phyloP scores from a whole-genome alignment of 2,329 filamentous ascomycete species.

The Neophaeococcomyces aloes region DNA sequence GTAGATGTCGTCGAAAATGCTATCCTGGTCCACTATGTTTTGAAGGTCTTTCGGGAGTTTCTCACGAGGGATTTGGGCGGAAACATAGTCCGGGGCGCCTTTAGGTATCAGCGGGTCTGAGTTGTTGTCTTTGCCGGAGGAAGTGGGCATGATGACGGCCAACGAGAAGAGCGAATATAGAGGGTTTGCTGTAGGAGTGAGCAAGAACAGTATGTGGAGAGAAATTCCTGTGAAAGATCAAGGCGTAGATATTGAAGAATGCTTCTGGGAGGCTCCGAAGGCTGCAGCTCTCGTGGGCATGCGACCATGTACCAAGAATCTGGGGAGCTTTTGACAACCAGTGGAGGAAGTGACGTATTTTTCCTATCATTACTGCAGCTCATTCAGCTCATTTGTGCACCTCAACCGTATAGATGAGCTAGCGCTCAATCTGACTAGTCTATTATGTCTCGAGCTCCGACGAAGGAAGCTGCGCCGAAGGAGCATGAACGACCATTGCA shows the following conservation, averaged over 20 bases:
- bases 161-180: no score
- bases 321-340: no score
- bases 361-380: no score
- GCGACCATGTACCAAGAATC: no score
- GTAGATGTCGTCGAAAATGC: conserved; percentile 65
- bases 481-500: not conserved
- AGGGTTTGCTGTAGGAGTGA: no score
- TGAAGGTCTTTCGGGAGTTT: conserved; percentile 47
- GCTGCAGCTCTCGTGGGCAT: no score
- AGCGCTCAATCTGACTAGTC: not conserved
- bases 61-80: conserved; percentile 37
- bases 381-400: no score
- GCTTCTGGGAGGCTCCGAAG: no score
- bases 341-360: no score
- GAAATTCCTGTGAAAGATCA: no score
- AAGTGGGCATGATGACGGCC: conserved; percentile 1
- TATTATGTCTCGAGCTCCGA: not conserved
- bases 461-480: conserved; percentile 2
- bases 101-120: conserved; percentile 22
- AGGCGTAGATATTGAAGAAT: no score
- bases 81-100: conserved; percentile 9
- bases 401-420: not conserved
- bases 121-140: conserved; percentile 7
- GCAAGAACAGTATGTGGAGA: no score
- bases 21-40: conserved; percentile 49